Evolutionary conservation across 2,329 filamentous ascomycete species (phyloP), one percentile per base, ranked within the genome.

Genomic region (Lasiodiplodia sp.): DNA sequence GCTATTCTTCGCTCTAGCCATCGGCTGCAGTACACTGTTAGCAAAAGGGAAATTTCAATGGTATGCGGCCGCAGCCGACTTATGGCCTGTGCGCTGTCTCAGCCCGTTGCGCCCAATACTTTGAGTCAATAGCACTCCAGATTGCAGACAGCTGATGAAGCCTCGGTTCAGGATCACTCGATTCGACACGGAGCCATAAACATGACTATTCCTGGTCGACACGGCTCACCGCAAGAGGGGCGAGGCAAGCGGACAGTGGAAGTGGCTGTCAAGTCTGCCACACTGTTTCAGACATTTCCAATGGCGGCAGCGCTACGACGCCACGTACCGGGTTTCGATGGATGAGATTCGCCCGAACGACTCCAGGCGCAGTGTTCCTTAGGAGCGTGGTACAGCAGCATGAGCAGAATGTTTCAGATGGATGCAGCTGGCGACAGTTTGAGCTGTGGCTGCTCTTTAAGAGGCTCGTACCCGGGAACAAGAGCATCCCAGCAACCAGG

Each of bases 381-480:
- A 40, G 56, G 1, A n/a, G 34, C 21, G n/a, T 21, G 37, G 18
- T 18, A 51, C 58, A 63, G 49, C 38, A 31, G 34, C 57, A 60
- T 21, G 25, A 23, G 34, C 28, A 25, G 31, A 21, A 21, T 5
- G 14, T 12, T 31, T 16, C 40, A 18, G 37, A 14, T 31, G 8
- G 40, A 40, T 63, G 58, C 58, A 40, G 8, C 4, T 21, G 4
- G 28, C 28, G 14, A 16, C 40, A 1, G 4, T 12, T 34, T 7
- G 10, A 18, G 28, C 25, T 49, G 58, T 63, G 58, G 58, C 58
- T 63, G 58, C 58, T 49, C 37, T 18, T 31, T 37, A 23, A n/a
- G 28, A 58, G 4, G 21, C 2, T 4, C n/a, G 10, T 25, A n/a
- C 58, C 21, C 37, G 8, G 40, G 25, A 37, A 11, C 8, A 49